Conservation (phyloP, 306 rosid genomes). For the Comarum palustre region DNA sequence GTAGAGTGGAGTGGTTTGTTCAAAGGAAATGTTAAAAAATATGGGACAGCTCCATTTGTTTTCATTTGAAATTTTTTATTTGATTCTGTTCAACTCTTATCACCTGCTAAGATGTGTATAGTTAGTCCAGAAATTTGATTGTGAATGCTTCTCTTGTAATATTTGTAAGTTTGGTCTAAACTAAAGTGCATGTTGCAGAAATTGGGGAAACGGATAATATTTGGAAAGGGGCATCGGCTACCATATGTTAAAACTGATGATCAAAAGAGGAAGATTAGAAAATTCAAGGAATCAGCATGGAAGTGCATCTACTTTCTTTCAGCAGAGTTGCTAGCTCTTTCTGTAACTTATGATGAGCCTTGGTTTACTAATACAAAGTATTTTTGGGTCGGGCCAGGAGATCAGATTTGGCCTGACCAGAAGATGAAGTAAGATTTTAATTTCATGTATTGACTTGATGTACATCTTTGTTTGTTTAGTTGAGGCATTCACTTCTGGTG, state of each 20-base stretch:
- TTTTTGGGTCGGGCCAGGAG: constrained; percentile 95
- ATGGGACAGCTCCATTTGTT: not conserved
- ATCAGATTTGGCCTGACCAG: constrained; percentile 93
- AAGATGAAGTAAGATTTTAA: constrained; percentile 61
- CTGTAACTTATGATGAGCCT: constrained; percentile 73
- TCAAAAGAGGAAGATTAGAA: constrained; percentile 65
- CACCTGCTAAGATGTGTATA: not conserved
- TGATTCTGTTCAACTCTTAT: not conserved
- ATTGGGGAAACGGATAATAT: constrained; percentile 60
- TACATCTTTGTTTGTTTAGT: constrained; percentile 18
- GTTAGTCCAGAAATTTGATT: not conserved
- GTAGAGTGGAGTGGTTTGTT: not conserved
- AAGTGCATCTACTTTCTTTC: constrained; percentile 77
- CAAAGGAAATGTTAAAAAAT: not conserved
- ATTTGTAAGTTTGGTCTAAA: constrained; percentile 26
- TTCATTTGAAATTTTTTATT: not conserved
- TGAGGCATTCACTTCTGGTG: constrained; percentile 9
- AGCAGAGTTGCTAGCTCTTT: constrained; percentile 72
- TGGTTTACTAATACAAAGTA: constrained; percentile 71
- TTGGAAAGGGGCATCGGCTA: constrained; percentile 54
- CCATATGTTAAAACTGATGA: constrained; percentile 46
- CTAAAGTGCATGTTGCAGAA: constrained; percentile 47
- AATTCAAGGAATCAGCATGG: constrained; percentile 98
- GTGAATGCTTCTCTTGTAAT: constrained; percentile 1
- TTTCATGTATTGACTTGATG: not conserved